Evolutionary conservation across 495 filamentous ascomycete species (phyloP), one percentile per base, ranked within the genome.

Genomic region (Talaromyces liani): DNA sequence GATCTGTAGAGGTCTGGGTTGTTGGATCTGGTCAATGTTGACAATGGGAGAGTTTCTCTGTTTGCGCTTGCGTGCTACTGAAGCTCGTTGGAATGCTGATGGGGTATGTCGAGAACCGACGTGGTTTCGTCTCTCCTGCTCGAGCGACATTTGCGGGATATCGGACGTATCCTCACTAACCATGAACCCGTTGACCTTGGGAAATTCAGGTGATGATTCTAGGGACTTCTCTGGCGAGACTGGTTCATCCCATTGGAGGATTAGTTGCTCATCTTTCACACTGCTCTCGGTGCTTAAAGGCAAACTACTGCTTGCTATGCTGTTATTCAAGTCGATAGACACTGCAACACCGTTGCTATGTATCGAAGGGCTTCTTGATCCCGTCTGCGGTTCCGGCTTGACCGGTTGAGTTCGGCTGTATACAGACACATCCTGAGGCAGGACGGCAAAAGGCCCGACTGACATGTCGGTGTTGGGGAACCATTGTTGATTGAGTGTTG

Each of bases 11-110:
- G 77, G 78, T 63, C 76, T 75, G 7, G 73, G 60, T 25, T 67
- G 63, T 5, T 68, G 65, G 41, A 59, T 51, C 34, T 73, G 70
- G 5, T 79, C 73, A 12, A 77, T 49, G 31, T 68, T 71, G 25
- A 70, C 62, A 27, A 70, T 59, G 12, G 72, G 62, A 33, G 72
- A 62, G 31, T 64, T 74, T 33, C 74, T 72, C 65, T 75, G 73
- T 63, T 78, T 79, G 66, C 78, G 78, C 69, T 77, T 80, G 64
- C 73, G 71, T 7, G 75, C 69, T 0, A 75, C 73, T 31, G 72
- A 70, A 7, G 67, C 66, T 12, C 73, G 72, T 62, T 80, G 77
- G 51, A 78, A 65, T 2, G 71, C 74, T 25, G 24, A 80, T 16
- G 72, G 41, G 71, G 66, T 60, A 62, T 71, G 27, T 71, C 71